Evolutionary conservation across 164 flowering plant species (phyloP), one percentile per base, ranked within the genome.

Genomic region (Dillenia suffruticosa): DNA sequence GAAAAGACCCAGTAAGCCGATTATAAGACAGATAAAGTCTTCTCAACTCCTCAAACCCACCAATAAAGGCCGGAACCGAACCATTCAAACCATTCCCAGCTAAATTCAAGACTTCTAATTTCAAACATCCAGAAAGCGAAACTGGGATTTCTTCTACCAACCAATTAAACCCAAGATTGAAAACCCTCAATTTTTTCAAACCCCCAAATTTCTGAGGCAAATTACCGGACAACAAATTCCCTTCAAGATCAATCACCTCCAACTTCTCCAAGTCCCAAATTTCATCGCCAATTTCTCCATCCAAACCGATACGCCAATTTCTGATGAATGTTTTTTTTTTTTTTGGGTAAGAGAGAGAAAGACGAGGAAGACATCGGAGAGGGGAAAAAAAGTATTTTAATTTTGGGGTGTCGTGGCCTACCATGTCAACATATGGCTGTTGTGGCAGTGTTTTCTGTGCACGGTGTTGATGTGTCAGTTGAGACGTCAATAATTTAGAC

Each of bases 201-300:
- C 81, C 81, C 8, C 12, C 9, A 57, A 79, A 65, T 5, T 44
- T 45, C 12, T 6, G n/a, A 0, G 82, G 80, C 64, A 81, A 63
- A 1, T 56, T 55, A 52, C 84, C 90, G 44, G 68, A 17, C 12
- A 85, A 3, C 58, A 46, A 63, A 68, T 83, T 85, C 10, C 83
- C 88, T 63, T 85, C 88, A 9, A 85, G 82, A 75, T 85, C 88
- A 71, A 83, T 71, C 44, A 82, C 83, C 49, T 79, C 84, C 9
- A 85, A 63, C 54, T 81, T 78, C 57, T 78, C 72, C 84, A 83
- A 74, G 0, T 58, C 75, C 88, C 83, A 85, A 56, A 85, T 66
- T 63, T 72, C 84, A 26, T 15, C 45, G 59, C 86, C 84, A 50
- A 85, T 69, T 19, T 63, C 79, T 52, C 86, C 86, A 53, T 53